Evolutionary conservation across 23 red algal species (phyloP), one percentile per base, ranked within the genome.

Genomic region (Pyropia haitanensis): DNA sequence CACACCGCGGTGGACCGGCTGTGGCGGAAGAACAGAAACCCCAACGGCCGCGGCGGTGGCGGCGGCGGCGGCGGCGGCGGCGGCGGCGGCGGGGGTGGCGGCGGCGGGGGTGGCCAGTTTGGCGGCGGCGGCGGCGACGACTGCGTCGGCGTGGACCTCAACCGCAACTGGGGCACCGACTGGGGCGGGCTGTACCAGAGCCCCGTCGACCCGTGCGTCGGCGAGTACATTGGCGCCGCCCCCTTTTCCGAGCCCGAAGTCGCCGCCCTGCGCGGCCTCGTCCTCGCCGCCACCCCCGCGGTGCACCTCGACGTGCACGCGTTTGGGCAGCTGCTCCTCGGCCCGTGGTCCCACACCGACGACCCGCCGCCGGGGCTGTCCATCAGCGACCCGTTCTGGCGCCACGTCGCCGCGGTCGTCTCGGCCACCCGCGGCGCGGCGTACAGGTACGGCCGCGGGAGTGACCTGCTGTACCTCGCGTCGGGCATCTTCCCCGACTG

Each of bases 151-250:
- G 55, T 58, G 5, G 55, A 58, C 25, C 55, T 58, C 21, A 58
- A 58, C 12, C 55, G 55, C 19, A 58, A 58, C 55, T 58, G 55
- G 55, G 55, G 55, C 17, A 27, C 25, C 21, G 55, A 58, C 55
- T 58, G 25, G 19, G 55, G 21, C 4, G 55, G 55, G 0, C 55
- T 58, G 4, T 58, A 21, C 55, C 19, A 27, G 21, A 15, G 5
- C 4, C 25, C 55, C 19, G 15, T 21, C 7, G 19, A 21, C 55
- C 19, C 19, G 25, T 58, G 55, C 55, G 55, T 13, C 5, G 55
- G 25, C 15, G 55, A 23, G 7, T 58, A 20, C 12, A 58, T 58
- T 19, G 55, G 55, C 55, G 3, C 55, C 0, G 25, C 5, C 25
- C 21, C 25, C 5, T 27, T 58, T 27, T 23, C 21, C 17, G 55